These are phyloP conservation scores for Aspergillus japonicus DNA, from an alignment of 2,329 filamentous ascomycete species.

Conservation along the genomic window DNA sequence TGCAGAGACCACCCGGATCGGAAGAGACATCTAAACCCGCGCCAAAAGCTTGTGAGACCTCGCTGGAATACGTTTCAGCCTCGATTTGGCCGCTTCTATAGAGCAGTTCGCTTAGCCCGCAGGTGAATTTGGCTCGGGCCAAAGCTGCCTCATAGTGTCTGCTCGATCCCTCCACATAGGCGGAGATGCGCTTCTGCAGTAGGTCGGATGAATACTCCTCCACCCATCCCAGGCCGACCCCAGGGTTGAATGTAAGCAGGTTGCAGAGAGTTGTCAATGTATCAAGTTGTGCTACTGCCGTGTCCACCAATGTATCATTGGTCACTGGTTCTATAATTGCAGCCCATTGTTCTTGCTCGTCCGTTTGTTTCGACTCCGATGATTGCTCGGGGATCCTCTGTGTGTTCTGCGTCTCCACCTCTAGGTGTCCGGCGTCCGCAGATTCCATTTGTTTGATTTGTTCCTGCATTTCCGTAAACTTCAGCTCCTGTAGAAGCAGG, in stretches of 20 bases:
- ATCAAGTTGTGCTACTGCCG: constrained; percentile 62
- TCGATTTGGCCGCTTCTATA: constrained; percentile 54
- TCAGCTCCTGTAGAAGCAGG: constrained; percentile 53
- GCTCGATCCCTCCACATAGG: constrained; percentile 49
- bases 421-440: constrained; percentile 15
- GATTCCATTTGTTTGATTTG: constrained; percentile 41
- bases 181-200: constrained; percentile 53
- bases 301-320: constrained; percentile 65
- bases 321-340: constrained; percentile 67
- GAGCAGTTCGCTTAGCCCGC: constrained; percentile 56
- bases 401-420: constrained; percentile 15
- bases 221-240: constrained; percentile 54
- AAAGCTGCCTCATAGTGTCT: constrained; percentile 54
- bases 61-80: constrained; percentile 52
- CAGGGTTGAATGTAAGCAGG: constrained; percentile 45
- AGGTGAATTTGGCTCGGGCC: constrained; percentile 56
- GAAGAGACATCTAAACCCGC: constrained; percentile 41
- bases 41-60: constrained; percentile 43
- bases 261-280: constrained; percentile 54
- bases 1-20: constrained; percentile 52
- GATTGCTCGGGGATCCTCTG: constrained; percentile 12
- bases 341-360: constrained; percentile 60
- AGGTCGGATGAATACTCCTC: constrained; percentile 57
- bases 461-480: constrained; percentile 48
- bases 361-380: constrained; percentile 22